Base-by-base conservation (phyloP, 2,329 filamentous ascomycete species). In the Coniella lustricola region DNA sequence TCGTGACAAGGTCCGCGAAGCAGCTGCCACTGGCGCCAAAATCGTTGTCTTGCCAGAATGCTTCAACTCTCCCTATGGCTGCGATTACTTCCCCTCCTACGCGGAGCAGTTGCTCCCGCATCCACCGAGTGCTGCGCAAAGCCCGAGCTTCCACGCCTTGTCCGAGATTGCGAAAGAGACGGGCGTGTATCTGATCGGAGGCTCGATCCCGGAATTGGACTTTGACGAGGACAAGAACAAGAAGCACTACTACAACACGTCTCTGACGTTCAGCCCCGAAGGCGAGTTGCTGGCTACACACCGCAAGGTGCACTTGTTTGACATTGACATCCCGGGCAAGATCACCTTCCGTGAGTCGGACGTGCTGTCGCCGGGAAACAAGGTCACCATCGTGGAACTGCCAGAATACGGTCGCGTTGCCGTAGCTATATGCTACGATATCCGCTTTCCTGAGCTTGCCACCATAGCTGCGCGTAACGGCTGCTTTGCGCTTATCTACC, bases 61-160 rank as follows among this genome's bases (percentile, higher is more conserved):
- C 76, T 98, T 98, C 81, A 98, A 98, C 74, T 94, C 87, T 36
- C 93, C 93, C 8, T 98, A 98, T 68, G 93, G 93, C 57, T 90
- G 83, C 56, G 67, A 89, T 62, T 90, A 84, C 74, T 98, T 98
- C 70, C 85, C 90, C 46, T 79, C 83, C 53, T 97, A 97, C 67
- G 90, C 93, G 57, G 93, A 98, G 69, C 84, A 81, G 1, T 82
- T 97, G n/a, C 68, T 72, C 42, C 88, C 89, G 1, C 84, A 82
- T 3, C 87, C 89, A 22, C 88, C 90, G 0, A 72, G 82, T 3
- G 64, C 72, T 52, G 76, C 80, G 39, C 79, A 85, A 59, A 85
- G 87, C 4, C 90, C 90, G 0, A 90, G 87, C 47, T 97, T 84
- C 76, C 85, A 94, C 65, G 87, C 90, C 5, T 77, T 98, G 13